Conservation (phyloP, 2,329 filamentous ascomycete genomes). For the Thelonectria blattea region DNA sequence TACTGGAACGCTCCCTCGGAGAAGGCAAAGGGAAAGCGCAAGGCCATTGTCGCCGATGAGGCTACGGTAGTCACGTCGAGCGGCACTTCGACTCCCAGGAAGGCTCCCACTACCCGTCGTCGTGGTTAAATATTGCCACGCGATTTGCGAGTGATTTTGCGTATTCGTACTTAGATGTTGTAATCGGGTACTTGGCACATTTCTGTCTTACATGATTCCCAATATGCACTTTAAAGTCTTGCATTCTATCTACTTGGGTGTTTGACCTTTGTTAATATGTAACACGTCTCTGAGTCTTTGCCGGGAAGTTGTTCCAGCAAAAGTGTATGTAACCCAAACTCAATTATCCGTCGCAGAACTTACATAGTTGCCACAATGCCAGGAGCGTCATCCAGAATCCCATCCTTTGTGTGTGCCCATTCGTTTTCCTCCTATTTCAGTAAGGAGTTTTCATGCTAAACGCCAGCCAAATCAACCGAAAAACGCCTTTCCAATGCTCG, state of each 20-base stretch:
- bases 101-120: conserved; percentile 52
- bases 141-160: conserved; percentile 23
- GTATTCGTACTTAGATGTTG: conserved; percentile 27
- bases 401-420: not conserved
- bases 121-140: conserved; percentile 44
- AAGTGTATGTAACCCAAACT: not conserved
- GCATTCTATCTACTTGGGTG: not conserved
- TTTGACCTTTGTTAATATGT: not conserved
- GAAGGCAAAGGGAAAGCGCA: conserved; percentile 52
- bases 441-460: conserved; percentile 2
- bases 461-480: conserved; percentile 6
- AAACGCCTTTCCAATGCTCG: conserved; percentile 18
- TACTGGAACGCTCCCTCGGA: conserved; percentile 83
- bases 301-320: not conserved
- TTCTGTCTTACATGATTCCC: conserved; percentile 15
- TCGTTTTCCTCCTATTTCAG: conserved; percentile 1
- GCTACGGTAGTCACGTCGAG: conserved; percentile 39
- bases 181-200: conserved; percentile 10
- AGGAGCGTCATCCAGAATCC: no score
- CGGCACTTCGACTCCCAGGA: conserved; percentile 44
- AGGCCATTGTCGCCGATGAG: conserved; percentile 39
- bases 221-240: not conserved
- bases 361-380: no score
- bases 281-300: not conserved
- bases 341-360: not conserved